Conservation (phyloP, 495 filamentous ascomycete species). For the Hypomontagnella submonticulosa region DNA sequence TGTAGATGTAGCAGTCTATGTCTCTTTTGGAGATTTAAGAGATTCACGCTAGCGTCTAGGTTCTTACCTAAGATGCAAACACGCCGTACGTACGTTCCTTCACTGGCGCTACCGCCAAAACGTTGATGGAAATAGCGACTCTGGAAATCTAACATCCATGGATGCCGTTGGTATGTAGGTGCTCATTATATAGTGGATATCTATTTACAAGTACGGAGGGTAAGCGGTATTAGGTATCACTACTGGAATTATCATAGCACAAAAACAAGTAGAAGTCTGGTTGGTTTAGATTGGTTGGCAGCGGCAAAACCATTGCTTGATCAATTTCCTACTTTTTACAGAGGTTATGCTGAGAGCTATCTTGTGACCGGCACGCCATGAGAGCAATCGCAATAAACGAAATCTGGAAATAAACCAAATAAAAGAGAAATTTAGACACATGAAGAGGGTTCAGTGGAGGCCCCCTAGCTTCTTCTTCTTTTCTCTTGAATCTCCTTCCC, state of each 20-base stretch:
- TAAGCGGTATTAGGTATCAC: not conserved
- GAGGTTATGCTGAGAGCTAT: conserved; percentile 43
- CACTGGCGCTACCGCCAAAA: too few relatives aligned
- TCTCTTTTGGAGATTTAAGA: too few relatives aligned
- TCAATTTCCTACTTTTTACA: conserved; percentile 49
- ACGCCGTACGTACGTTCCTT: too few relatives aligned
- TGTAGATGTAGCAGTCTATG: too few relatives aligned
- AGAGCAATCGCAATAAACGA: conserved; percentile 42
- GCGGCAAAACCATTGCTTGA: conserved; percentile 47
- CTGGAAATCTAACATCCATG: too few relatives aligned
- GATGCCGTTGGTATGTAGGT: too few relatives aligned
- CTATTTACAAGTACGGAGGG: not conserved
- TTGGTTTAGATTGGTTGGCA: conserved; percentile 46
- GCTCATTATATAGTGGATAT: too few relatives aligned
- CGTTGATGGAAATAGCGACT: too few relatives aligned
- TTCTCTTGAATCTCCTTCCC: not conserved
- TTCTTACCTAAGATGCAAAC: too few relatives aligned
- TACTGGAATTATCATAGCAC: not conserved
- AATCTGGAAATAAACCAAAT: conserved; percentile 35
- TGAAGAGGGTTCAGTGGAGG: conserved; percentile 36
- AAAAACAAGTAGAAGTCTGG: conserved; percentile 12
- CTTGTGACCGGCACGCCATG: conserved; percentile 54
- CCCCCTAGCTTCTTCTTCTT: not conserved
- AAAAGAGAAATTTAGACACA: conserved; percentile 39
- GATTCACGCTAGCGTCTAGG: too few relatives aligned